Evolutionary conservation across 768 basidiomycete genomes (phyloP), one percentile per base, ranked within the genome.

Genomic region (Trametes meyenii): DNA sequence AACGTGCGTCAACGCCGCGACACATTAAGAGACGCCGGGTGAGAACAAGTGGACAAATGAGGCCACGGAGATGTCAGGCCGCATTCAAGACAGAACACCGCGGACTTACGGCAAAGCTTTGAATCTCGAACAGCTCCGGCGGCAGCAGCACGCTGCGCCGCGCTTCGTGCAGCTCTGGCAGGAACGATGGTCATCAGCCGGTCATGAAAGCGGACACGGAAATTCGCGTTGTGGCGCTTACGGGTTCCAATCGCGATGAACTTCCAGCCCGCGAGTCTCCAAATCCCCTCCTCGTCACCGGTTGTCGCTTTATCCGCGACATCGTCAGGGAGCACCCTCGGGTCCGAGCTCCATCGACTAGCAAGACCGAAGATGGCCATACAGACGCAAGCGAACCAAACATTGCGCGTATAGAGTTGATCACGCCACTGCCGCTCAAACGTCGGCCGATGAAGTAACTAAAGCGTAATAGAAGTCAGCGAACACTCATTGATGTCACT

Each of bases 51-150:
- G 35, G 19, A 44, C 54, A n/a, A 4, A n/a, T n/a, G 2, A 3
- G 48, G 39, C 38, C 24, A 55, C 39, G 42, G 21, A 50, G 26
- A 35, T 23, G 54, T 62, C 55, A 62, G 55, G 23, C 39, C 44
- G 49, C 35, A 43, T 13, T 14, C 38, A 26, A 36, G 29, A 40
- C 38, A 19, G 38, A 39, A 33, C 26, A 49, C 13, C 55, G 19
- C 36, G 55, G 26, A 77, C 80, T 65, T 74, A 78, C 76, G 66
- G 77, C 78, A 74, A 84, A 72, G 2, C 82, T 80, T 70, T 89
- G 87, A 7, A 88, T 75, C 75, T 88, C 87, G 61, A 86, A 85
- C 5, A 89, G 71, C 61, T 79, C 80, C 12, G 85, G 78, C 0
- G 87, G 83, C 64, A 81, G 81, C 43, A 86, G 75, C 26, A 85